These are phyloP conservation scores for Phyllosticta capitalensis DNA, from an alignment of 2,329 filamentous ascomycete species.

Conservation along the genomic window DNA sequence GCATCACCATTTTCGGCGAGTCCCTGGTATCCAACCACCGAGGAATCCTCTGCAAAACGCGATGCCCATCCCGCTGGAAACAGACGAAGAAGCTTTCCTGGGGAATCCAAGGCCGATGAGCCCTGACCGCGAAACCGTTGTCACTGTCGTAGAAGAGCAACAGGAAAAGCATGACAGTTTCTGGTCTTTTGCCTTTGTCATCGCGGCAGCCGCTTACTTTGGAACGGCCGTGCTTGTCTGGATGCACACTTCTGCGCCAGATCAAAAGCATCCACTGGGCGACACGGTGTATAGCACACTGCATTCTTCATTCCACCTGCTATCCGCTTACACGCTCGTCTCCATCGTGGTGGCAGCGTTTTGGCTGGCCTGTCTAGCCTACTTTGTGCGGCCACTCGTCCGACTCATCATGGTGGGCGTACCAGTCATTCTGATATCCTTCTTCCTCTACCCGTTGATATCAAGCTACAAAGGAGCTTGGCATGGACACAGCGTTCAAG, in stretches of 20 bases:
- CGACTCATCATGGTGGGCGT: constrained; percentile 73
- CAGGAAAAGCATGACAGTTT: constrained; percentile 79
- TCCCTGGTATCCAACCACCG: constrained; percentile 29
- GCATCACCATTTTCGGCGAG: constrained; percentile 47
- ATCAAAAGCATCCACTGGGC: constrained; percentile 61
- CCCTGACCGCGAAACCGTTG: constrained; percentile 43
- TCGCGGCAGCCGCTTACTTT: constrained; percentile 72
- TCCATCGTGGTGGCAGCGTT: constrained; percentile 77
- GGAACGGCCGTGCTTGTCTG: constrained; percentile 84
- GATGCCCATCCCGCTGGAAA: constrained; percentile 39
- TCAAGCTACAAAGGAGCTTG: constrained; percentile 74
- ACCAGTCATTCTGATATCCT: constrained; percentile 76
- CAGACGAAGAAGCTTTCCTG: constrained; percentile 40
- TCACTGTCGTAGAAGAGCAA: constrained; percentile 44
- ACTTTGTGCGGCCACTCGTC: constrained; percentile 79
- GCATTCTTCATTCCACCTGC: constrained; percentile 75
- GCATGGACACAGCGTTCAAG: constrained; percentile 71
- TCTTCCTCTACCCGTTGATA: constrained; percentile 83
- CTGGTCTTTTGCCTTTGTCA: constrained; percentile 83
- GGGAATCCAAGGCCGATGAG: constrained; percentile 38
- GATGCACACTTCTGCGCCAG: constrained; percentile 70
- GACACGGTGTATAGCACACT: constrained; percentile 92
- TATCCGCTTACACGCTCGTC: constrained; percentile 86
- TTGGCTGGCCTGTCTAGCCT: constrained; percentile 81
- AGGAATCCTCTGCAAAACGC: constrained; percentile 31